Evolutionary conservation across 2,329 filamentous ascomycete species (phyloP).

Genomic region (Epichloe scottii): DNA sequence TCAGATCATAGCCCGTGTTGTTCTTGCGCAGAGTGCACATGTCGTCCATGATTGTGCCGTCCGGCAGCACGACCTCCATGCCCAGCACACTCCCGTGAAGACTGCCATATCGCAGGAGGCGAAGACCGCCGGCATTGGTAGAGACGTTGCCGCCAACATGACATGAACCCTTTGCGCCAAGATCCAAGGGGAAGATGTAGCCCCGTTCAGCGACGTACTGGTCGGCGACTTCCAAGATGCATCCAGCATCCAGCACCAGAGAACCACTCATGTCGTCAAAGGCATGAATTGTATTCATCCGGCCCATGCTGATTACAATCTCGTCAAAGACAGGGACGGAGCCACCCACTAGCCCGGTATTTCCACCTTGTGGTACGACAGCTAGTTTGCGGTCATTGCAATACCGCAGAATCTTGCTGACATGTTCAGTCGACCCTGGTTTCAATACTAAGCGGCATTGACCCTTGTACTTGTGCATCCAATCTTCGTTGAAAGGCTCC

Average conservation of each 20-base stretch:
- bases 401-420: constrained; percentile 83
- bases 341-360: constrained; percentile 89
- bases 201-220: constrained; percentile 69
- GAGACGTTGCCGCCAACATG: constrained; percentile 93
- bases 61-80: constrained; percentile 83
- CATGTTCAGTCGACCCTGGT: constrained; percentile 71
- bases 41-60: constrained; percentile 85
- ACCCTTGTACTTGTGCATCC: constrained; percentile 98
- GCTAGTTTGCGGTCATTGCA: constrained; percentile 89
- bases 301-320: constrained; percentile 80
- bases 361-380: constrained; percentile 93
- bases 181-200: constrained; percentile 88
- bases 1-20: constrained; percentile 96
- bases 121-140: constrained; percentile 86
- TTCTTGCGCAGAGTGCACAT: constrained; percentile 86
- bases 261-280: constrained; percentile 92
- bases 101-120: constrained; percentile 84
- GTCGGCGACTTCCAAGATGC: constrained; percentile 82
- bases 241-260: constrained; percentile 80
- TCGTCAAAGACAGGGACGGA: constrained; percentile 97
- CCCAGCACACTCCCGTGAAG: constrained; percentile 88
- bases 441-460: constrained; percentile 80
- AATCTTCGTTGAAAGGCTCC: constrained; percentile 88
- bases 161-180: constrained; percentile 96
- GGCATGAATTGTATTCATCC: constrained; percentile 82